A percentile compares a stretch with the other conserved stretches of the same genome.
Evolutionary conservation across 208 protist genomes (phyloP).

Genomic region (Wallacemonas sp.): DNA sequence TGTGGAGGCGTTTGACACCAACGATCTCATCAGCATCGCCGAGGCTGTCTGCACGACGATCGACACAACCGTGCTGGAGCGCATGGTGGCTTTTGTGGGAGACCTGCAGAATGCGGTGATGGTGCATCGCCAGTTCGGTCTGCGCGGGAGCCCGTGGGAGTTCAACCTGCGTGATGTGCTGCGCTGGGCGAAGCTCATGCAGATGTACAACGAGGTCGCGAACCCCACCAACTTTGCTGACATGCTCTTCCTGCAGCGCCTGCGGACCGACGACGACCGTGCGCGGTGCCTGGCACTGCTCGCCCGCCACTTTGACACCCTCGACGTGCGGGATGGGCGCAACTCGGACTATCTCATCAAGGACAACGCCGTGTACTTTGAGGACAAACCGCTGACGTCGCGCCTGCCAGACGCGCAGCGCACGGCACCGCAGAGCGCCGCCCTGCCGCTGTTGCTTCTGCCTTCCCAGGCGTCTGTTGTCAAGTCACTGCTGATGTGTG

Average conservation of each 20-base stretch:
- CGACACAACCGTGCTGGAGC: constrained; percentile 48
- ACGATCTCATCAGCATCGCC: constrained; percentile 89
- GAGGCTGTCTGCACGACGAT: constrained; percentile 82
- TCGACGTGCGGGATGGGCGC: constrained; percentile 20
- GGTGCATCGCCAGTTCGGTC: constrained; percentile 77
- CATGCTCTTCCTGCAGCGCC: constrained; percentile 86
- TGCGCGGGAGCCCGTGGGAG: constrained; percentile 97
- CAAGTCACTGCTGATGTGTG: constrained; percentile 85
- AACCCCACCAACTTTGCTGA: constrained; percentile 71
- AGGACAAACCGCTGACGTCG: constrained; percentile 30
- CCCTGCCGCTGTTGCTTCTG: constrained; percentile 61
- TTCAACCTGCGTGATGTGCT: constrained; percentile 99
- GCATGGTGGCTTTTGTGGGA: constrained; percentile 96
- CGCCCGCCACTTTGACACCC: constrained; percentile 45
- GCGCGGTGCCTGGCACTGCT: constrained; percentile 40
- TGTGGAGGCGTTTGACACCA: constrained; percentile 87
- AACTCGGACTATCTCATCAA: constrained; percentile 77
- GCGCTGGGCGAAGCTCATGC: constrained; percentile 96
- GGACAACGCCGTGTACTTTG: constrained; percentile 63
- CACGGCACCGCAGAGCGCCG: neutral
- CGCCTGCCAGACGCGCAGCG: constrained; percentile 13
- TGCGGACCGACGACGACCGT: constrained; percentile 81
- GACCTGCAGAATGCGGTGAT: constrained; percentile 91
- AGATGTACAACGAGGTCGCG: constrained; percentile 41
- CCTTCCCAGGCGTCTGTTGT: constrained; percentile 72